These are phyloP conservation scores for Melocanna baccifera DNA, from an alignment of 176 grass and related monocot species.

Conservation along the genomic window DNA sequence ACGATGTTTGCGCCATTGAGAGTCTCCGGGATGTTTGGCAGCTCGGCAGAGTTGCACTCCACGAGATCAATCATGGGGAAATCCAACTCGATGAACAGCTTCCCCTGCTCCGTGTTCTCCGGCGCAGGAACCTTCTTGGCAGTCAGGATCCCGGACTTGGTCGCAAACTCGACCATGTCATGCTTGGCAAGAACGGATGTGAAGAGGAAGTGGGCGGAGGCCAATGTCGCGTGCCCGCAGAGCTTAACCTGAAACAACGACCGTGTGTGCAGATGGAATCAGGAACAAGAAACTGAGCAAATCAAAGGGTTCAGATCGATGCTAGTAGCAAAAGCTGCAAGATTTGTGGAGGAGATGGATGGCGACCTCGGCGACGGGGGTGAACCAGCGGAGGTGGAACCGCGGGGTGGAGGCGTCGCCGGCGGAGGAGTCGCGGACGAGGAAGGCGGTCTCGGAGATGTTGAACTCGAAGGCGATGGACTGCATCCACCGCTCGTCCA, in stretches of 20 bases:
- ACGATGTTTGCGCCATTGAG: conserved; percentile 48
- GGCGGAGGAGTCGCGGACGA: conserved; percentile 19
- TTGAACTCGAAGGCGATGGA: conserved; percentile 82
- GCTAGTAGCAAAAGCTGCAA: background rate
- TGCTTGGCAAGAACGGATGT: conserved; percentile 29
- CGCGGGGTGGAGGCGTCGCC: background rate
- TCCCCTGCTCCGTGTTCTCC: conserved; percentile 11
- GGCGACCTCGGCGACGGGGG: conserved; percentile 54
- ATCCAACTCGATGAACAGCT: conserved; percentile 62
- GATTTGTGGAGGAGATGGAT: background rate
- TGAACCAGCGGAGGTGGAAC: conserved; percentile 72
- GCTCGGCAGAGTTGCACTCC: conserved; percentile 29
- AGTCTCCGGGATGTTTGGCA: conserved; percentile 50
- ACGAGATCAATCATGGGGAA: conserved; percentile 56
- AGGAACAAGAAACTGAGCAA: background rate
- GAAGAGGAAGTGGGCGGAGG: conserved; percentile 63
- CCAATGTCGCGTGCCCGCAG: conserved; percentile 64
- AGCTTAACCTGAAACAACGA: conserved; percentile 20
- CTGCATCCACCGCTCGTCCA: conserved; percentile 65
- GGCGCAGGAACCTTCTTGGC: conserved; percentile 41
- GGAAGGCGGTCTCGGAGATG: conserved; percentile 52
- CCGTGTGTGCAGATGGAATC: background rate
- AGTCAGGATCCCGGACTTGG: conserved; percentile 59
- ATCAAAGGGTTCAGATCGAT: background rate
- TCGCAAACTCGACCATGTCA: conserved; percentile 51